A percentile compares a stretch with the other conserved stretches of the same genome.
Conservation (phyloP, 2,329 filamentous ascomycete genomes). For the Penicillium janthinellum region DNA sequence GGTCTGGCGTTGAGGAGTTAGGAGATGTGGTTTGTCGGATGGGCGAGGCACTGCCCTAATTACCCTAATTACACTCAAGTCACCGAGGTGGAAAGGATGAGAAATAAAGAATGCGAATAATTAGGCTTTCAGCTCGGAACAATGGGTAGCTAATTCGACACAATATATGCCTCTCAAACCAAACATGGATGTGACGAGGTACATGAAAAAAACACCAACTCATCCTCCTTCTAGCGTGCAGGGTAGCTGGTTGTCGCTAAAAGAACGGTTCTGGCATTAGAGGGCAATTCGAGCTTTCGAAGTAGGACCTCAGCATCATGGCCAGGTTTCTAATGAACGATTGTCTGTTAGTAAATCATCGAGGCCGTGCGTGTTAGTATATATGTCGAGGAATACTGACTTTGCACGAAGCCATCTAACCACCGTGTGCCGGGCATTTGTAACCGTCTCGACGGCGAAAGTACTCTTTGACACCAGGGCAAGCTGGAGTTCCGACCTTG, state of each 20-base stretch:
- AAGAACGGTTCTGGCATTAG: neutral
- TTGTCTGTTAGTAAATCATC: no score
- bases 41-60: no score
- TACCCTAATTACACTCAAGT: neutral
- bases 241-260: neutral
- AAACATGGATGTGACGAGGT: neutral
- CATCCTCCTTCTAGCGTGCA: neutral
- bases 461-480: conserved; percentile 36
- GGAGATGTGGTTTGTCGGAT: no score
- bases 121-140: neutral
- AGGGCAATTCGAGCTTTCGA: neutral
- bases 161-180: neutral
- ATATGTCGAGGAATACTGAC: conserved; percentile 3
- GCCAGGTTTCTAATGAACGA: neutral
- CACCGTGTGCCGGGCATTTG: conserved; percentile 36
- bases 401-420: conserved; percentile 6
- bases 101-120: neutral
- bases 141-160: neutral
- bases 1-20: no score
- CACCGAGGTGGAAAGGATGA: neutral
- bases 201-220: neutral
- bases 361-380: no score
- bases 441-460: conserved; percentile 35
- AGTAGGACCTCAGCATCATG: neutral
- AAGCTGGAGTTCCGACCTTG: conserved; percentile 33